phyloP scores from a whole-genome alignment of 2,329 filamentous ascomycete species.

The Pezicula rhizophila region DNA sequence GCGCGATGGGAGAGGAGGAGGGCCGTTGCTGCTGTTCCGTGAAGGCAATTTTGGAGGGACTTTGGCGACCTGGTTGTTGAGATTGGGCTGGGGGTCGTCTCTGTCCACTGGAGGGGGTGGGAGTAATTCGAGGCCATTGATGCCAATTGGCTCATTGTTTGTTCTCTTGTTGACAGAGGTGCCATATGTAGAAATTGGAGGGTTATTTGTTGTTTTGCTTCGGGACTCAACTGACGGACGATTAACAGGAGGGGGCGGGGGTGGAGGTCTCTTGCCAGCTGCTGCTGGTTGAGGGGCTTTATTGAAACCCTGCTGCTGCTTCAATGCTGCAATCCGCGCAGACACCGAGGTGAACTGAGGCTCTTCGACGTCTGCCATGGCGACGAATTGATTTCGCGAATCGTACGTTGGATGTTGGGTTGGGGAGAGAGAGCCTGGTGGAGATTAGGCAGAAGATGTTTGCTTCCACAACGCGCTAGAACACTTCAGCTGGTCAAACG shows the following conservation, averaged over 20 bases:
- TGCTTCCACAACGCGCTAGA: no score
- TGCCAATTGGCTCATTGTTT: slow-evolving; percentile 20
- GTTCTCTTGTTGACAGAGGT: slow-evolving; percentile 18
- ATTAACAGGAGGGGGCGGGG: slow-evolving; percentile 35
- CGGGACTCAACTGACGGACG: slow-evolving; percentile 33
- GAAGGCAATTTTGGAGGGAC: slow-evolving; percentile 18
- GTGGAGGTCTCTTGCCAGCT: slow-evolving; percentile 50
- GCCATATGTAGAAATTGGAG: slow-evolving; percentile 25
- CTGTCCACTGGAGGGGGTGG: slow-evolving; percentile 24
- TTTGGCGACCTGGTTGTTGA: slow-evolving; percentile 7
- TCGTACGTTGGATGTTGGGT: not conserved
- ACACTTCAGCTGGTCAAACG: no score
- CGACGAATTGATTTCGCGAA: slow-evolving; percentile 1
- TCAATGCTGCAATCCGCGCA: slow-evolving; percentile 59
- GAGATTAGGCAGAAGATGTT: no score
- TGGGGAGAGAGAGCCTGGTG: not conserved
- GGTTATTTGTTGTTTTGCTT: slow-evolving; percentile 31
- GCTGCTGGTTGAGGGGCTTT: slow-evolving; percentile 2
- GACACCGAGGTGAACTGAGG: slow-evolving; percentile 54
- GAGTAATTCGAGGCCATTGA: slow-evolving; percentile 15
- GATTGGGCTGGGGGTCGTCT: slow-evolving; percentile 12
- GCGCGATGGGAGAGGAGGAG: slow-evolving; percentile 12
- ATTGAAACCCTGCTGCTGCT: slow-evolving; percentile 27
- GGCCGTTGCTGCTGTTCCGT: slow-evolving; percentile 14
- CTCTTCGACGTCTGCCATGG: slow-evolving; percentile 57